Evolutionary conservation across 305 asterid genomes (phyloP).

Genomic region (Stenogyne calaminthoides): DNA sequence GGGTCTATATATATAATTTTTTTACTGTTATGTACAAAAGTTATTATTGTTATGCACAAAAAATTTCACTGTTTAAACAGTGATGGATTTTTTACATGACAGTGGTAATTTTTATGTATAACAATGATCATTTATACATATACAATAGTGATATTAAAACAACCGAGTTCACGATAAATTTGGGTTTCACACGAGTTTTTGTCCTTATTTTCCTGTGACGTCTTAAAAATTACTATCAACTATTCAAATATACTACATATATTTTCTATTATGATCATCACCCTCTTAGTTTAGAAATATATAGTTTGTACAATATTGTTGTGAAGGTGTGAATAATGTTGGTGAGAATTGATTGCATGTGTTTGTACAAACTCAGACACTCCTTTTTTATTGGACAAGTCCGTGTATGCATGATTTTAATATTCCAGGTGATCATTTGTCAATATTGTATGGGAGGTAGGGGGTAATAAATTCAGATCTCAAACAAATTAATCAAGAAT

Average conservation of each 20-base stretch:
- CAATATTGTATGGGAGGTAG: conserved; percentile 1
- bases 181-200: too few relatives aligned
- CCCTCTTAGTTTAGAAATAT: not conserved
- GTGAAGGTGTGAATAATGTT: conserved; percentile 2
- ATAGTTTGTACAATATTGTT: not conserved
- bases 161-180: too few relatives aligned
- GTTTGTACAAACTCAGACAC: conserved; percentile 21
- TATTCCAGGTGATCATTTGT: not conserved
- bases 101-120: too few relatives aligned
- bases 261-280: not conserved
- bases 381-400: not conserved
- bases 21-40: too few relatives aligned
- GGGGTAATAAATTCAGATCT: not conserved
- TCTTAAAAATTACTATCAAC: too few relatives aligned
- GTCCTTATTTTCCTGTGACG: conserved; percentile 51
- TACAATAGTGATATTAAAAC: too few relatives aligned
- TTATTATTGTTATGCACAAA: too few relatives aligned
- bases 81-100: too few relatives aligned
- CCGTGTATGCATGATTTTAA: not conserved
- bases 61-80: too few relatives aligned
- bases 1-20: too few relatives aligned
- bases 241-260: too few relatives aligned
- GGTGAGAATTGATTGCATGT: conserved; percentile 27
- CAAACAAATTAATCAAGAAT: not conserved
- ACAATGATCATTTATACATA: too few relatives aligned